Evolutionary conservation across 352 stramenopile species (phyloP), one percentile per base, ranked within the genome.

Genomic region (Globisporangium apiculatum): DNA sequence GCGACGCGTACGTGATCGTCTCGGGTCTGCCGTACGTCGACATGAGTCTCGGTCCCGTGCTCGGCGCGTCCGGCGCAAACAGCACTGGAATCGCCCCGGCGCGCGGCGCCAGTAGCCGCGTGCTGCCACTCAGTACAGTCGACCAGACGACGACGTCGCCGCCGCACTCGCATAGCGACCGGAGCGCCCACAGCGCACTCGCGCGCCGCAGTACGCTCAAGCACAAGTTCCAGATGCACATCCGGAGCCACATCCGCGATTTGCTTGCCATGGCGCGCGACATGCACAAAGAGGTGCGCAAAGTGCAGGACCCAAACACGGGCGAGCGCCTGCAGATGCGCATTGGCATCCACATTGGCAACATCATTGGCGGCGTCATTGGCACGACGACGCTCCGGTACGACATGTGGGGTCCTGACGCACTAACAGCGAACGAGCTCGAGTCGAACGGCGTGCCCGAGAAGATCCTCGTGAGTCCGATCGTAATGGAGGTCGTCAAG

Each of bases 1-100:
- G 91, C 11, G 91, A 98, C 68, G 87, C 87, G n/a, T 97, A 96
- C 65, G 83, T 98, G 57, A 96, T 92, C 43, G 79, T 92, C 2
- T 93, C 81, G 4, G 87, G 86, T 2, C 61, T 94, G 14, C 89
- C 89, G 5, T 95, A 94, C 47, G 76, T 89, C 7, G 82, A 92
- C 53, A 91, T 94, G 80, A 94, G 80, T 62, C 70, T 91, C 3
- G 79, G 75, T 0, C 79, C 76, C 0, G 69, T 80, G 0, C n/a
- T 87, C 15, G 66, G 74, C 0, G 55, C 45, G 1, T 54, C 53
- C 0, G 66, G 57, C n/a, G 61, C 52, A 4, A 60, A 65, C 2
- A 65, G 57, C 15, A 51, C 11, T 7, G 61, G 17, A 11, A 35
- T 57, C 1, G 55, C 51, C 0, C 58, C 62, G 4, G 48, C 55